A percentile compares a stretch with the other conserved stretches of the same genome.
These are phyloP conservation scores for Gossypium thurberi DNA, from an alignment of 345 rosid species.

Conservation along the genomic window DNA sequence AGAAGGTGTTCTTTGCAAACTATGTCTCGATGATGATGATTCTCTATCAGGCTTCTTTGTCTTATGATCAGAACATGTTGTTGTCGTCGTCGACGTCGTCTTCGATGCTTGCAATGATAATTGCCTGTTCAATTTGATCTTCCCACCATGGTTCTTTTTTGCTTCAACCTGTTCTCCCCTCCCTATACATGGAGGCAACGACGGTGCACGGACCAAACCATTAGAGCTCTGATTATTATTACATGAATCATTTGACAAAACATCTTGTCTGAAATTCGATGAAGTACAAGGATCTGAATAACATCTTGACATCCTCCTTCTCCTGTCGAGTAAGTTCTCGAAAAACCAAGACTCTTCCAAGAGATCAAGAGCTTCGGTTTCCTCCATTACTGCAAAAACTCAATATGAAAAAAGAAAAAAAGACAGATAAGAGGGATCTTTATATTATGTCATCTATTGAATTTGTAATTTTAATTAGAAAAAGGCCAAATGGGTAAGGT, in stretches of 20 bases:
- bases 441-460: neutral
- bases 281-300: conserved; percentile 60
- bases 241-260: conserved; percentile 21
- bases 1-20: conserved; percentile 43
- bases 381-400: neutral
- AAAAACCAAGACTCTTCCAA: conserved; percentile 69
- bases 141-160: conserved; percentile 21
- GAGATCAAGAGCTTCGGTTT: conserved; percentile 38
- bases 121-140: conserved; percentile 27
- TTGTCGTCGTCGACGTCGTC: neutral
- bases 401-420: neutral
- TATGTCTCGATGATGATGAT: neutral
- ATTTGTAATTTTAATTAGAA: neutral
- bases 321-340: conserved; percentile 34
- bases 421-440: neutral
- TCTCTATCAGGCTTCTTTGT: neutral
- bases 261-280: conserved; percentile 22
- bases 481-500: neutral
- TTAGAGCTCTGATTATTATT: conserved; percentile 6
- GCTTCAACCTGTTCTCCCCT: conserved; percentile 18
- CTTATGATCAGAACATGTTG: neutral
- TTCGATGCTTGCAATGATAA: conserved; percentile 33
- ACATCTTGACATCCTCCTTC: conserved; percentile 40
- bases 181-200: conserved; percentile 28
- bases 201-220: conserved; percentile 26